These are phyloP conservation scores for Cyclanthera cordifolia DNA, from an alignment of 306 rosid genomes.

Conservation along the genomic window DNA sequence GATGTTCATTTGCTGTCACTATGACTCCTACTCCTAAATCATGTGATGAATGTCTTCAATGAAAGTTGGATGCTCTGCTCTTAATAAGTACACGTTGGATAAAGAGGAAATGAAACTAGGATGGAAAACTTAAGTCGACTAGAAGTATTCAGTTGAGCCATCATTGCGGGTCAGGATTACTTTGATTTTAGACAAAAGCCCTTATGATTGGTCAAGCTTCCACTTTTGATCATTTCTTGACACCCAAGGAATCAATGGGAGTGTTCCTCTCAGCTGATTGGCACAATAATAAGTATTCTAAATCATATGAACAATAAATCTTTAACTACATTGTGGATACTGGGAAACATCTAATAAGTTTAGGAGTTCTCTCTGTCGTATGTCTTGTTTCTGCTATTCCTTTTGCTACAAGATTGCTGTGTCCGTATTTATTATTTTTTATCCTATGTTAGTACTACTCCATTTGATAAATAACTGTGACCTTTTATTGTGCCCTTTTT, in stretches of 20 bases:
- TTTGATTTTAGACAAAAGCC: background rate
- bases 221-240: background rate
- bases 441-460: background rate
- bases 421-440: background rate
- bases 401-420: background rate
- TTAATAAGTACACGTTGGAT: background rate
- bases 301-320: background rate
- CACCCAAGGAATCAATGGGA: background rate
- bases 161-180: background rate
- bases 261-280: background rate
- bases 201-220: background rate
- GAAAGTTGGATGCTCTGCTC: slow-evolving; percentile 4
- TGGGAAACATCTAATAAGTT: background rate
- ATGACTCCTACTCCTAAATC: slow-evolving; percentile 5
- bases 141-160: background rate
- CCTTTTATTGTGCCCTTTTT: slow-evolving; percentile 1
- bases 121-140: background rate
- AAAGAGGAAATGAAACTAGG: background rate
- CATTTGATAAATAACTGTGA: background rate
- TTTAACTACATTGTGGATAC: background rate
- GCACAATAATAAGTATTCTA: background rate
- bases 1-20: background rate
- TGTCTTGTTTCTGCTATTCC: background rate
- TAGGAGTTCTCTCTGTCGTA: background rate
- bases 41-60: background rate